phyloP scores from a whole-genome alignment of 2,329 filamentous ascomycete species.

The Fusarium guadeloupense region DNA sequence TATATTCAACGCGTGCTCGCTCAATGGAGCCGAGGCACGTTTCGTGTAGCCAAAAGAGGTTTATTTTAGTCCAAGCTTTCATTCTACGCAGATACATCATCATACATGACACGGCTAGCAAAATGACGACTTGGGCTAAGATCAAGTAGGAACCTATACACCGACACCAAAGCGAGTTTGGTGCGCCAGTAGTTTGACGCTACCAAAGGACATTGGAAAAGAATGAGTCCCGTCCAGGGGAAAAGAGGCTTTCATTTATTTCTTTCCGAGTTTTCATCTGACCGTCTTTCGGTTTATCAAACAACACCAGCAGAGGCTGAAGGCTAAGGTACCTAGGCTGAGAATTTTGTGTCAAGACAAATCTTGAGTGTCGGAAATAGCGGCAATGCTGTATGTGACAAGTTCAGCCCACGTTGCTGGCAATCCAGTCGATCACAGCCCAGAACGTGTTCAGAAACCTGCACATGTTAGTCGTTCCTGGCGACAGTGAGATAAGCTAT shows the following conservation, averaged over 20 bases:
- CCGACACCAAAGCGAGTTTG: constrained; percentile 25
- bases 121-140: constrained; percentile 37
- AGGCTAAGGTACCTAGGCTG: no score
- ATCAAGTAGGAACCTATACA: constrained; percentile 37
- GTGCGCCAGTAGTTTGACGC: constrained; percentile 26
- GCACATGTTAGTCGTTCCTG: constrained; percentile 28
- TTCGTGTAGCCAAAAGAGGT: constrained; percentile 19
- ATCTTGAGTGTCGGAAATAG: constrained; percentile 31
- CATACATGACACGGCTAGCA: constrained; percentile 22
- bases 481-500: constrained; percentile 37
- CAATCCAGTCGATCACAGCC: constrained; percentile 14
- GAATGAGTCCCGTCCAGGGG: constrained; percentile 10
- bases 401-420: no score
- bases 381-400: constrained; percentile 33
- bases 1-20: constrained; percentile 5
- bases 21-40: constrained; percentile 19
- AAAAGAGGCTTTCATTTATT: constrained; percentile 24
- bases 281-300: constrained; percentile 15
- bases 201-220: constrained; percentile 31
- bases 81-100: constrained; percentile 23
- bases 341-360: constrained; percentile 6
- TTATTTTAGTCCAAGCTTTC: constrained; percentile 30
- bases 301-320: not conserved
- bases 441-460: constrained; percentile 17
- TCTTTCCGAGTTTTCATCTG: constrained; percentile 5